Evolutionary conservation across 2,329 filamentous ascomycete genomes (phyloP), one percentile per base, ranked within the genome.

Genomic region (Davidsoniella virescens): DNA sequence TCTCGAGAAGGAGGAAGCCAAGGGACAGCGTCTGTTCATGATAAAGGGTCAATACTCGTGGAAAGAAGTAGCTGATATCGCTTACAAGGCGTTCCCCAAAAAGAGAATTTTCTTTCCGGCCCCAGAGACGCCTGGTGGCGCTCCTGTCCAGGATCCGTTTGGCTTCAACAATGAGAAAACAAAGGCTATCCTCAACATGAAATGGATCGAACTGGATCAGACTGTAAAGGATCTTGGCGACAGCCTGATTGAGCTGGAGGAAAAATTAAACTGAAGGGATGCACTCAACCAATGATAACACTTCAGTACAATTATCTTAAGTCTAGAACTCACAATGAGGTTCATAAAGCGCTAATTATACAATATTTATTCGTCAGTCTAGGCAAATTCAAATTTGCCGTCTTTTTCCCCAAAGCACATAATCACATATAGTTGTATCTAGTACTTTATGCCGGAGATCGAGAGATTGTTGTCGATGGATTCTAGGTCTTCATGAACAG

Each of bases 131-230:
- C 57, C 62, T 51, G 70, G 71, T 10, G 70, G 69, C n/a, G 66
- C 66, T 54, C 38, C 64, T 50, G 59, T 64, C 14, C 63, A 62
- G 3, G 57, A 68, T 54, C 56, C 73, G 41, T 80, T 72, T 60
- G 65, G 65, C 54, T 73, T 70, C 52, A 72, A 84, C 59, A 82
- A 78, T 59, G 68, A 67, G 47, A 69, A 70, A 58, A 76, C 76
- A 1, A 72, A 70, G 23, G 70, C 76, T 58, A 56, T 80, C 44
- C 61, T 86, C 52, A 78, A 77, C 0, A 69, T 84, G 45, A 64
- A 81, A 53, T 85, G 75, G 69, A 76, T 67, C 55, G 61, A 65
- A 3, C 58, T 85, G 33, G 79, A 85, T 62, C 69, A 80, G 63
- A 72, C 68, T 25, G 68, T 82, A 25, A 50, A 43, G 16, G 48